These are phyloP conservation scores for Urochloa ruziziensis DNA, from an alignment of 176 grass and related monocot species.

Conservation along the genomic window DNA sequence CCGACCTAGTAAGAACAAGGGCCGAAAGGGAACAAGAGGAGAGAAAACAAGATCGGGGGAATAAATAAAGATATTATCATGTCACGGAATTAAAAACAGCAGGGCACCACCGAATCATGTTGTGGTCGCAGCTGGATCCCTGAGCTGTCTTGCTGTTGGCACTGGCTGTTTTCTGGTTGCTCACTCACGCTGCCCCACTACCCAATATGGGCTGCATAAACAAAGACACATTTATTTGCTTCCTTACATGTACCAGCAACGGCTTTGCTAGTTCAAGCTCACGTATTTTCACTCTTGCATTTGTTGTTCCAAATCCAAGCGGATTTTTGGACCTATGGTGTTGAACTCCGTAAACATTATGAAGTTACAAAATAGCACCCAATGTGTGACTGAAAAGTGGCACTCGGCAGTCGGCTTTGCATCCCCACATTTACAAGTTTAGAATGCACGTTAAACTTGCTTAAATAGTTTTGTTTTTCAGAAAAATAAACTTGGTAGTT, in stretches of 20 bases:
- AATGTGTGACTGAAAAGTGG: too few relatives aligned
- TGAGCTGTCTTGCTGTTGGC: conserved; percentile 57
- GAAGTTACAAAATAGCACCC: neutral
- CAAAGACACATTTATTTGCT: neutral
- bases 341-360: neutral
- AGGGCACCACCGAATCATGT: conserved; percentile 34
- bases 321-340: neutral
- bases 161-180: conserved; percentile 27
- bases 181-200: conserved; percentile 26
- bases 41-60: neutral
- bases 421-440: too few relatives aligned
- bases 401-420: too few relatives aligned
- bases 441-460: too few relatives aligned
- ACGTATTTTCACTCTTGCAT: neutral
- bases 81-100: conserved; percentile 23
- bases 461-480: too few relatives aligned
- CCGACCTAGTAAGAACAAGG: too few relatives aligned
- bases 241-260: conserved; percentile 6
- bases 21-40: neutral
- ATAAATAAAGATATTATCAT: conserved; percentile 1
- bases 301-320: neutral
- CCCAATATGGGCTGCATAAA: conserved; percentile 34
- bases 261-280: neutral
- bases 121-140: conserved; percentile 48
- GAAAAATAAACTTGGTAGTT: too few relatives aligned